These are phyloP conservation scores for Xerophyta viscosa DNA, from an alignment of 106 monocot genomes.

Conservation along the genomic window DNA sequence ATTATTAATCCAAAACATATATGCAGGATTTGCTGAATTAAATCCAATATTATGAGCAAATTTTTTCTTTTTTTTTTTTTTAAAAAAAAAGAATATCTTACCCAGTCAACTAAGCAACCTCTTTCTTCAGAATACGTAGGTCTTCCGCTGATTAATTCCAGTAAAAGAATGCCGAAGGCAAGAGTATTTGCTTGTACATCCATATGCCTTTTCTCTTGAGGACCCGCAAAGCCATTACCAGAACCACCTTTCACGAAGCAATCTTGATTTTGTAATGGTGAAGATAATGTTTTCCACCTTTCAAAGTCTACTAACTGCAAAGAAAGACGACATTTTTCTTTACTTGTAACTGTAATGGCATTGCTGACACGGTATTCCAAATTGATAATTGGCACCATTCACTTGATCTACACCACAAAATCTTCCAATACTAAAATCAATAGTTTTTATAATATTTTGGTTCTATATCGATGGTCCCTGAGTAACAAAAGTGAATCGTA, in stretches of 20 bases:
- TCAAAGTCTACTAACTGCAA: constrained; percentile 95
- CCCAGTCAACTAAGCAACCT: constrained; percentile 72
- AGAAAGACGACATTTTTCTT: not conserved
- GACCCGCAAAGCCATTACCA: constrained; percentile 29
- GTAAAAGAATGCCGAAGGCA: constrained; percentile 80
- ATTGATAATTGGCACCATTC: too few species aligned
- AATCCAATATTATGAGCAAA: not conserved
- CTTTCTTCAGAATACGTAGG: constrained; percentile 56
- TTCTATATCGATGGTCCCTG: too few species aligned
- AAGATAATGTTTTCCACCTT: constrained; percentile 67
- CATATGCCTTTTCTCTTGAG: constrained; percentile 33
- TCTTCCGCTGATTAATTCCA: constrained; percentile 85
- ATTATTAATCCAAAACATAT: too few species aligned
- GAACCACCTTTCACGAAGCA: constrained; percentile 30
- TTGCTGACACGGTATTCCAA: too few species aligned
- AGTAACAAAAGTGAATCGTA: too few species aligned
- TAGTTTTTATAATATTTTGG: too few species aligned
- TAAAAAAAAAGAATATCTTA: constrained; percentile 14
- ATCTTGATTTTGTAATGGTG: constrained; percentile 34
- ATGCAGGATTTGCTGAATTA: too few species aligned
- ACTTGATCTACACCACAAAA: too few species aligned
- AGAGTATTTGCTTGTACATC: constrained; percentile 61
- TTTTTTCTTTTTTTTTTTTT: not conserved
- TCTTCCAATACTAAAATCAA: too few species aligned
- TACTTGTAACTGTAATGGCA: too few species aligned